Evolutionary conservation across 2,329 filamentous ascomycete genomes (phyloP), one percentile per base, ranked within the genome.

Genomic region (Dendryphion nanum): DNA sequence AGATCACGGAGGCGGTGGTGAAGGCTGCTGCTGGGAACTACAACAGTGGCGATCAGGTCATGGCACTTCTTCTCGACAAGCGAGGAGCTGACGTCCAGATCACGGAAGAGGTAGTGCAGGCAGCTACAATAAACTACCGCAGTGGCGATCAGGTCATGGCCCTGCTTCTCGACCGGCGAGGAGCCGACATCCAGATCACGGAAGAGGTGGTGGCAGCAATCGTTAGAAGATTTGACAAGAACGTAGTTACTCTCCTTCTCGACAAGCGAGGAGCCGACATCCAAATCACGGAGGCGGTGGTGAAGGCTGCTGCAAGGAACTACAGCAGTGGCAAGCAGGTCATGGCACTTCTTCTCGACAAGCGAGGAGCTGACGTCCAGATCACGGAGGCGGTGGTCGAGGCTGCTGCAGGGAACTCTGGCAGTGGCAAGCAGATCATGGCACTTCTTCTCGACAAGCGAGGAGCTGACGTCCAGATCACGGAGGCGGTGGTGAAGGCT

Each of bases 361-460:
- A n/a, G n/a, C n/a, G n/a, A n/a, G n/a, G n/a, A n/a, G n/a, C n/a
- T n/a, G n/a, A n/a, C n/a, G n/a, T n/a, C n/a, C n/a, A n/a, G n/a
- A n/a, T n/a, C n/a, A n/a, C n/a, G n/a, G n/a, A n/a, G n/a, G 18
- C 20, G 17, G n/a, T 32, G 17, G 37, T 34, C 4, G 17, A 30
- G 18, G 33, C 38, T 17, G 33, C 33, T 31, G 33, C 26, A 31
- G 26, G 16, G 29, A 37, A 37, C 35, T n/a, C 15, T 12, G n/a
- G 16, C 8, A 33, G 17, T 34, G 37, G 33, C 18, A 40, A 36
- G 15, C 21, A 40, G 23, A 31, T 40, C 8, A 40, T 40, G 32
- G 18, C 23, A 31, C 4, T 36, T 7, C 33, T 40, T 7, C n/a
- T 13, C 13, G 32, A 8, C 13, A 13, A 13, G 17, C 32, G 18